Conservation (phyloP, 2,329 filamentous ascomycete genomes). For the Sarocladiaceae sp. region DNA sequence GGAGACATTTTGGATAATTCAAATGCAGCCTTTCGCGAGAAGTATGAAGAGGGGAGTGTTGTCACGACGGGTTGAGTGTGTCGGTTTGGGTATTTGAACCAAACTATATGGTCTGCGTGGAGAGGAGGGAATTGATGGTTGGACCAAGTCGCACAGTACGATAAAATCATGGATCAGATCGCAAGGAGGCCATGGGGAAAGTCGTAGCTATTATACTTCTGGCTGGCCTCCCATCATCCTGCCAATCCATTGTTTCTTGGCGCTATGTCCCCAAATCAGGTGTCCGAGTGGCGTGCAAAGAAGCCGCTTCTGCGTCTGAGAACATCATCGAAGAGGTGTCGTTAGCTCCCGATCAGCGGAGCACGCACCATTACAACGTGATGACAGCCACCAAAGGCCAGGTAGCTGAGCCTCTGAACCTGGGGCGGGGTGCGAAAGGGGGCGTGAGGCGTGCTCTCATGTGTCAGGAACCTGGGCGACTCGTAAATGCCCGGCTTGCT, state of each 20-base stretch:
- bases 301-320: background rate
- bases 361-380: background rate
- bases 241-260: background rate
- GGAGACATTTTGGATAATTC: conserved; percentile 32
- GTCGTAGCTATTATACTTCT: background rate
- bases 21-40: background rate
- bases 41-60: too few relatives aligned
- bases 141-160: too few relatives aligned
- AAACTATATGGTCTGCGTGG: too few relatives aligned
- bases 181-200: too few relatives aligned
- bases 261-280: background rate
- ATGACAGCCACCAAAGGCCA: conserved; percentile 3
- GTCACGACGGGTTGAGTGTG: too few relatives aligned
- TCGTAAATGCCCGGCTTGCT: background rate
- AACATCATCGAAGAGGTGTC: background rate
- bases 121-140: too few relatives aligned
- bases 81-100: too few relatives aligned
- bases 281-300: conserved; percentile 3
- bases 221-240: background rate
- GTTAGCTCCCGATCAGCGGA: conserved; percentile 1
- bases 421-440: background rate
- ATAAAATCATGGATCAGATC: too few relatives aligned
- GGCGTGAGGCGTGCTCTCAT: background rate
- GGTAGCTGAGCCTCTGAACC: conserved; percentile 6
- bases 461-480: conserved; percentile 1